These are phyloP conservation scores for Verticillium isaacii DNA, from an alignment of 2,329 filamentous ascomycete species.

Conservation along the genomic window DNA sequence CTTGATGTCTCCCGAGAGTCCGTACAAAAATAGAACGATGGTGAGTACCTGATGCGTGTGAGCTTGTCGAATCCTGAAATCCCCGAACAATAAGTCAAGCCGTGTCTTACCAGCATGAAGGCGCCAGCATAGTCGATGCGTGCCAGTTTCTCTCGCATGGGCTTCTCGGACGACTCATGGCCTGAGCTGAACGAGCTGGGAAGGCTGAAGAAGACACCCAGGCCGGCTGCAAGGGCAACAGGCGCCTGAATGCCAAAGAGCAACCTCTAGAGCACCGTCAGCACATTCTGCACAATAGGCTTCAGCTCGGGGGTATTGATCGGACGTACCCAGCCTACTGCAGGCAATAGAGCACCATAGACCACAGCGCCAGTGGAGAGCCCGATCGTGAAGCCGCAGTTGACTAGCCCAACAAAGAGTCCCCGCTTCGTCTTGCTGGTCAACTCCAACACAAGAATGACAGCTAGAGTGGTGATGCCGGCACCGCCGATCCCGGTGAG, in stretches of 20 bases:
- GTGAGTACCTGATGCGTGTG: slow-evolving; percentile 44
- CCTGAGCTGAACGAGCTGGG: slow-evolving; percentile 36
- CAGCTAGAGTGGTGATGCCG: slow-evolving; percentile 66
- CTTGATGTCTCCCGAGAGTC: slow-evolving; percentile 61
- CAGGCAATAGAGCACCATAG: slow-evolving; percentile 58
- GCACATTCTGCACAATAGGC: not conserved
- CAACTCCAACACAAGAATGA: slow-evolving; percentile 74
- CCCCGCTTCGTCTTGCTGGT: slow-evolving; percentile 63
- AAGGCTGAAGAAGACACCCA: slow-evolving; percentile 60
- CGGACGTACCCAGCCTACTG: slow-evolving; percentile 63
- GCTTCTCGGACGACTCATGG: slow-evolving; percentile 31
- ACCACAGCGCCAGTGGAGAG: slow-evolving; percentile 68
- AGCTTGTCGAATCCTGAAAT: not conserved
- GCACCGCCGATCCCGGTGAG: slow-evolving; percentile 66
- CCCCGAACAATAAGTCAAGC: not conserved
- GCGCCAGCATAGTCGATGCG: slow-evolving; percentile 74
- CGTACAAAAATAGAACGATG: slow-evolving; percentile 68
- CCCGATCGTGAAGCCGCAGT: slow-evolving; percentile 67
- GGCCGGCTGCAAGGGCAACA: slow-evolving; percentile 54
- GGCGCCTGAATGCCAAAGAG: slow-evolving; percentile 72
- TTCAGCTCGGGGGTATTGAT: not conserved
- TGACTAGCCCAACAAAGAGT: slow-evolving; percentile 68
- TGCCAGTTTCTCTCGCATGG: slow-evolving; percentile 49
- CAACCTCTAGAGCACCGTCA: slow-evolving; percentile 44
- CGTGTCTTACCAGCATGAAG: slow-evolving; percentile 49